phyloP scores from a whole-genome alignment of 192 early-diverging fungal genomes.

The Geranomyces michiganensis region DNA sequence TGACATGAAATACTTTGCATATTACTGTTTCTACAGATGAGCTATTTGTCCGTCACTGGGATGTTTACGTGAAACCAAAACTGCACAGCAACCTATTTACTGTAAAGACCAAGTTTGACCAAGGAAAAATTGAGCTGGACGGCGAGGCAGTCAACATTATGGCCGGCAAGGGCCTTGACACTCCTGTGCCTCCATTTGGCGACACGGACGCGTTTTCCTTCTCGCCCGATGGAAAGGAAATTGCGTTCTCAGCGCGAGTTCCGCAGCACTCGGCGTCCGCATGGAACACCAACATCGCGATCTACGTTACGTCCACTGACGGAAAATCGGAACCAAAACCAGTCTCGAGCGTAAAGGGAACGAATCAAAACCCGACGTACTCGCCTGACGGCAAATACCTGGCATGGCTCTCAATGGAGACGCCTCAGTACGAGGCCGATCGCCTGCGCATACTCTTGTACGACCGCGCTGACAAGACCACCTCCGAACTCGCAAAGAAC shows the following conservation, averaged over 20 bases:
- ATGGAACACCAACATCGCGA: constrained; percentile 76
- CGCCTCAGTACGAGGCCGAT: constrained; percentile 75
- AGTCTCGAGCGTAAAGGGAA: constrained; percentile 55
- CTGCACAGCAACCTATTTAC: constrained; percentile 36
- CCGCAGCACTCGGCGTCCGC: constrained; percentile 60
- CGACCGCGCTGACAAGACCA: constrained; percentile 40
- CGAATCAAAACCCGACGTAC: constrained; percentile 65
- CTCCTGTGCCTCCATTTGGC: constrained; percentile 51
- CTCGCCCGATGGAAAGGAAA: constrained; percentile 61
- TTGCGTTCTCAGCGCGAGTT: constrained; percentile 76
- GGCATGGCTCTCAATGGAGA: constrained; percentile 57
- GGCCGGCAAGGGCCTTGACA: constrained; percentile 46
- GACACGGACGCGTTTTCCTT: constrained; percentile 67
- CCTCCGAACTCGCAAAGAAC: constrained; percentile 37
- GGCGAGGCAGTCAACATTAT: constrained; percentile 58
- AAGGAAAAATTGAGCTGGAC: constrained; percentile 34
- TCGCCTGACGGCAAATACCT: constrained; percentile 66
- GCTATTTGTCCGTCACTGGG: constrained; percentile 86
- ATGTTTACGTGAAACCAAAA: constrained; percentile 41
- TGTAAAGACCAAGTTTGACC: constrained; percentile 15
- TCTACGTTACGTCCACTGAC: constrained; percentile 65
- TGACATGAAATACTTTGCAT: not conserved
- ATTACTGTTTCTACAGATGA: constrained; percentile 54
- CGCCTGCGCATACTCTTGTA: constrained; percentile 71
- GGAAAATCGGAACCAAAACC: constrained; percentile 49